Evolutionary conservation across 1,139 yeast genomes (phyloP), one percentile per base, ranked within the genome.

Genomic region (Sugiyamaella sp.): DNA sequence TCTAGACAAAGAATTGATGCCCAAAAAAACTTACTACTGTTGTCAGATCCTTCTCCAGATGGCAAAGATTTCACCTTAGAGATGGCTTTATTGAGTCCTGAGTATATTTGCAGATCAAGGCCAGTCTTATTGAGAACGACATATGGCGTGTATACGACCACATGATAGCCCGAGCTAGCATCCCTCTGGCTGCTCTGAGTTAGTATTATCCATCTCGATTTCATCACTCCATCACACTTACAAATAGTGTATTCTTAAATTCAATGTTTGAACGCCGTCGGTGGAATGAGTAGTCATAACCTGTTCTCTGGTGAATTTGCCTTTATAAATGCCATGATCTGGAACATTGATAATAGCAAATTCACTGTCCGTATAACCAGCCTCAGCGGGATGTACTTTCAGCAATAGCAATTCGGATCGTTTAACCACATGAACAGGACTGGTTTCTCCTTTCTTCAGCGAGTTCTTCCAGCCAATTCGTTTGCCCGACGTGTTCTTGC

Each of bases 91-190:
- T 87, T 89, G 22, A 79, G 72, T 40, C 76, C 77, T 51, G 89
- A 91, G 38, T 74, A 72, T 25, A 91, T 71, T 46, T 76, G 78
- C 14, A 93, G 62, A 61, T 84, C 82, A 60, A 80, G 79, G 1
- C 89, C 90, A 0, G 97, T 88, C 65, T 87, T 78, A 70, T 95
- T 95, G 59, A 91, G 75, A 29, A 93, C 72, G 44, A 93, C 77
- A 65, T 93, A 93, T 0, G 98, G 98, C 0, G 96, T 75, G 66
- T 82, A 90, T 14, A 93, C 76, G n/a, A 82, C 81, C 1, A 90
- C 80, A 37, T 64, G 60, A 46, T 58, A 57, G 8, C 67, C 68
- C 27, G 57, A 49, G 4, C 62, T 62, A 5, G 57, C 58, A 22
- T 51, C 52, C 12, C 57, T 53, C 49, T 58, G 59, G 32, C 50